phyloP scores from a whole-genome alignment of 2,329 filamentous ascomycete genomes.

The Hysterium pulicare region DNA sequence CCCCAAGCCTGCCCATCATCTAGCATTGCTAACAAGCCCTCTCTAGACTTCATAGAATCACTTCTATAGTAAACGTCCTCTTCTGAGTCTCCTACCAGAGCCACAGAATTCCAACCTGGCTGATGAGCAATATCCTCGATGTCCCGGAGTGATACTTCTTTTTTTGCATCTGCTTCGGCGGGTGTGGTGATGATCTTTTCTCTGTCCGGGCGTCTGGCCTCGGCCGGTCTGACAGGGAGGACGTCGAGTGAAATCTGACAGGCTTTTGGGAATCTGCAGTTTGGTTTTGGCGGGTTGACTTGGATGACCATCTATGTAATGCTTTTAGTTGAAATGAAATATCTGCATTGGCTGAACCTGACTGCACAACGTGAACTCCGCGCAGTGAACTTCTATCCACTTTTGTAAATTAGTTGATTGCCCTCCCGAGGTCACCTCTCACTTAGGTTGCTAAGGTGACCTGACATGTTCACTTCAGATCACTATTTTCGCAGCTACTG shows the following conservation, averaged over 20 bases:
- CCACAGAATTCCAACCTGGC: slow-evolving; percentile 89
- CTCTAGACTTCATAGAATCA: slow-evolving; percentile 63
- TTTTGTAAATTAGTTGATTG: no score
- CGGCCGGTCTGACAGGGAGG: slow-evolving; percentile 74
- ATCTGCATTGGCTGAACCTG: no score
- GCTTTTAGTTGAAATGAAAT: no score
- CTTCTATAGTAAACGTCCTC: slow-evolving; percentile 96
- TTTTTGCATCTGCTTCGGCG: slow-evolving; percentile 73
- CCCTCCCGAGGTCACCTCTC: no score
- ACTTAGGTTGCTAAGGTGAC: no score
- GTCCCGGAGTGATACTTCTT: slow-evolving; percentile 80
- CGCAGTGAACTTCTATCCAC: no score
- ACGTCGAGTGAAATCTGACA: slow-evolving; percentile 84
- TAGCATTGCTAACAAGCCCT: slow-evolving; percentile 20
- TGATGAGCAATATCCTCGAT: slow-evolving; percentile 83
- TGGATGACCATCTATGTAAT: slow-evolving; percentile 39
- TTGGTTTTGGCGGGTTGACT: no score
- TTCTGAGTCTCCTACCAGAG: slow-evolving; percentile 90
- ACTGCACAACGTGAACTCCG: no score
- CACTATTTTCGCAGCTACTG: no score
- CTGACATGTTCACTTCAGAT: no score
- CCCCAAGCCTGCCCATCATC: not conserved
- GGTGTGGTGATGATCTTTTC: slow-evolving; percentile 96
- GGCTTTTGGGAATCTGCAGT: slow-evolving; percentile 45
- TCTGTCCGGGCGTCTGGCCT: slow-evolving; percentile 67